Evolutionary conservation across 2,329 filamentous ascomycete species (phyloP).

Genomic region (Dryadomyces quercus-mongolicae): DNA sequence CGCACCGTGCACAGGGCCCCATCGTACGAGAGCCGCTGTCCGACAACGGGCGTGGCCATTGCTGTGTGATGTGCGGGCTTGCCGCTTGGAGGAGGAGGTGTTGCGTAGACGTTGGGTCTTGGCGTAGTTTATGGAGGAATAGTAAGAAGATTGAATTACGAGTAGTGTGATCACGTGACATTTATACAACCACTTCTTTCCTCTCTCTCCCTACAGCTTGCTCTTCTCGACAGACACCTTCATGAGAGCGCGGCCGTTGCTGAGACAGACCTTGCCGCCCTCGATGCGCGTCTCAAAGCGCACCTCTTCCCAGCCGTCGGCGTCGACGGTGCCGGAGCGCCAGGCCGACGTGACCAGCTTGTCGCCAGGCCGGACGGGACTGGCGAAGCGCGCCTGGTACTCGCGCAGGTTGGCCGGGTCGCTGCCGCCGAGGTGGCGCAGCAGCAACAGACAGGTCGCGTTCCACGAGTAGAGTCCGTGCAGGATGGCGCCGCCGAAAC

Average conservation of each 20-base stretch:
- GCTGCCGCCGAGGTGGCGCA: slow-evolving; percentile 61
- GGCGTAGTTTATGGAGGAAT: neutral
- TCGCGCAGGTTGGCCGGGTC: slow-evolving; percentile 74
- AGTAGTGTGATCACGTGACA: neutral
- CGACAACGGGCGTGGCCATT: slow-evolving; percentile 35
- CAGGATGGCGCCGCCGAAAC: slow-evolving; percentile 79
- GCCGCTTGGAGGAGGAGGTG: too few species aligned
- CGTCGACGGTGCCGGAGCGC: slow-evolving; percentile 70
- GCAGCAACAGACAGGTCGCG: slow-evolving; percentile 57
- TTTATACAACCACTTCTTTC: neutral
- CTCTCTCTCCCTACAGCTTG: slow-evolving; percentile 40
- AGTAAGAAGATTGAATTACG: neutral
- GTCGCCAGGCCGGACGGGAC: slow-evolving; percentile 72
- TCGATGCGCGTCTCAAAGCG: slow-evolving; percentile 69
- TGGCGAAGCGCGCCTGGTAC: slow-evolving; percentile 81
- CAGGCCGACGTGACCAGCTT: slow-evolving; percentile 74
- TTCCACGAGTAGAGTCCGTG: slow-evolving; percentile 89
- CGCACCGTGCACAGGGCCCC: slow-evolving; percentile 71
- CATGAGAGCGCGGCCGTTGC: slow-evolving; percentile 73
- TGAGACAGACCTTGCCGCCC: slow-evolving; percentile 73
- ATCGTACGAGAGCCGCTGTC: slow-evolving; percentile 71
- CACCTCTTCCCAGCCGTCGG: slow-evolving; percentile 70
- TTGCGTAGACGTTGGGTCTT: too few species aligned
- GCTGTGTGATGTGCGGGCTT: too few species aligned
- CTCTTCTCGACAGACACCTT: slow-evolving; percentile 45